Conservation (phyloP, 805 yeast species). For the Ogataea glucozyma region DNA sequence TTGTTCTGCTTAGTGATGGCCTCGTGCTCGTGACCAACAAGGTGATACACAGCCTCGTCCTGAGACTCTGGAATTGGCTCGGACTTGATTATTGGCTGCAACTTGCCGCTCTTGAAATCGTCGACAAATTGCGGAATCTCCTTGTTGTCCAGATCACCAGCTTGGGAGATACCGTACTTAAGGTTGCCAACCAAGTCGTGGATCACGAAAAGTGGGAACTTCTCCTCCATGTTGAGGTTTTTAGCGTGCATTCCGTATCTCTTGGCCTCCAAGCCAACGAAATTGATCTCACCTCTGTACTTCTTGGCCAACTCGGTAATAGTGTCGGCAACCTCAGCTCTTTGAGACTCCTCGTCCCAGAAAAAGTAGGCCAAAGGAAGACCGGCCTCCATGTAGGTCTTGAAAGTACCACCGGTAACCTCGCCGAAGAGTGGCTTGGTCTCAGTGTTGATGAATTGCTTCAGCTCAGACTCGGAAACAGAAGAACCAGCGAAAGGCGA, state of each 20-base stretch:
- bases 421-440: conserved; percentile 85
- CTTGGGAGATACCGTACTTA: conserved; percentile 79
- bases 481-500: conserved; percentile 43
- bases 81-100: conserved; percentile 75
- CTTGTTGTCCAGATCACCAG: conserved; percentile 46
- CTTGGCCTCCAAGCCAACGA: conserved; percentile 85
- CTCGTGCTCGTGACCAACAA: conserved; percentile 85
- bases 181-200: conserved; percentile 68
- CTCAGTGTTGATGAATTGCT: conserved; percentile 57
- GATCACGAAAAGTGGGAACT: conserved; percentile 87
- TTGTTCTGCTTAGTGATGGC: conserved; percentile 59
- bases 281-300: conserved; percentile 76
- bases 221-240: conserved; percentile 77
- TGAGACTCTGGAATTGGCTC: conserved; percentile 85
- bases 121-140: conserved; percentile 63
- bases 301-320: conserved; percentile 68
- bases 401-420: conserved; percentile 76
- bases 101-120: conserved; percentile 61
- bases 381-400: conserved; percentile 66
- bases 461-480: conserved; percentile 40
- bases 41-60: conserved; percentile 62
- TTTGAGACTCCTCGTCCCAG: conserved; percentile 69
- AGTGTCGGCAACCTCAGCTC: conserved; percentile 50
- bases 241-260: conserved; percentile 84
- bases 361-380: conserved; percentile 88